Conservation (phyloP, 129 eudicot genomes). For the Chrysanthemum seticuspe region DNA sequence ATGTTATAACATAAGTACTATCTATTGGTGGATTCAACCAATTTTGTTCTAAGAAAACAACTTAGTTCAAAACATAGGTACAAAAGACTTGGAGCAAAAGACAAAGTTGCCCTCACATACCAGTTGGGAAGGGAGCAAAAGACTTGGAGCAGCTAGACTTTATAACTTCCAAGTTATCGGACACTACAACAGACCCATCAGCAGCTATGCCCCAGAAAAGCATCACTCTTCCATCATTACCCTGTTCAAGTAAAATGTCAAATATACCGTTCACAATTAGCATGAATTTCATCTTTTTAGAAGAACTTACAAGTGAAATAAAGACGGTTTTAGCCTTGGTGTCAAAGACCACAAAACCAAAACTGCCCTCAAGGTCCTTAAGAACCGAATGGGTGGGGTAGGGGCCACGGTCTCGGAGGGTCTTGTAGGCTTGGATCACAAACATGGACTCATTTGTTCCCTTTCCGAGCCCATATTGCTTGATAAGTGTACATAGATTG, state of each 20-base stretch:
- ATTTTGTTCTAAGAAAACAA: not conserved
- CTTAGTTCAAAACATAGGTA: not conserved
- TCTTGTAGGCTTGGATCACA: conserved; percentile 87
- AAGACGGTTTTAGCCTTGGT: conserved; percentile 63
- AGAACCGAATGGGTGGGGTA: conserved; percentile 84
- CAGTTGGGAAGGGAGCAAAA: conserved; percentile 88
- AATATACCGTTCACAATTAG: not conserved
- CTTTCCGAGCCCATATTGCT: conserved; percentile 76
- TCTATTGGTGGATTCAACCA: not conserved
- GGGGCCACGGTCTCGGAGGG: conserved; percentile 92
- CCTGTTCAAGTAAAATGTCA: conserved; percentile 34
- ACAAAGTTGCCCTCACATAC: conserved; percentile 34
- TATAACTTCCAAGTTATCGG: conserved; percentile 62
- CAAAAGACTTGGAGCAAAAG: not conserved
- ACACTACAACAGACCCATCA: conserved; percentile 77
- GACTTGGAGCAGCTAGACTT: conserved; percentile 86
- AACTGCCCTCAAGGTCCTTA: conserved; percentile 84
- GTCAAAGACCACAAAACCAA: conserved; percentile 84
- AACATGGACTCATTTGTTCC: conserved; percentile 71
- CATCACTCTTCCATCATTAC: conserved; percentile 66
- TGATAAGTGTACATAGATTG: conserved; percentile 70
- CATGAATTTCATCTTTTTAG: not conserved
- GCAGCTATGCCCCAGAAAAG: conserved; percentile 77
- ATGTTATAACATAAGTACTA: too few relatives aligned
- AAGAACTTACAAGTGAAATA: conserved; percentile 58